A percentile compares a stretch with the other conserved stretches of the same genome.
phyloP scores from a whole-genome alignment of 2,329 filamentous ascomycete genomes.

The Diplodia seriata region DNA sequence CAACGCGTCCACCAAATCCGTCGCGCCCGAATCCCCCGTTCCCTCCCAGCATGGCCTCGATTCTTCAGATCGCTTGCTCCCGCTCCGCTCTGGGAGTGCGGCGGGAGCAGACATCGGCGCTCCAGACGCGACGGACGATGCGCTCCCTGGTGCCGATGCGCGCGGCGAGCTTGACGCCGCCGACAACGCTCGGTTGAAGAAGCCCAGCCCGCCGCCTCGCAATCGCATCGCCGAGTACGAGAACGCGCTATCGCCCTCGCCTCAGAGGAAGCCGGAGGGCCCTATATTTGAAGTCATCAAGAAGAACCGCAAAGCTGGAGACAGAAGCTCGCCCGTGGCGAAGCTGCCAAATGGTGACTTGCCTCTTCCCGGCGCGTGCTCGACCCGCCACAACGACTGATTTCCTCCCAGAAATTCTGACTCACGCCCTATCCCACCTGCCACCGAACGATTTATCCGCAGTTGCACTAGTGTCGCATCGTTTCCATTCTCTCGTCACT shows the following conservation, averaged over 20 bases:
- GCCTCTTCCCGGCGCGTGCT: neutral
- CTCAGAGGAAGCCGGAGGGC: conserved; percentile 51
- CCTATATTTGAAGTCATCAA: conserved; percentile 61
- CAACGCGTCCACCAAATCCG: conserved; percentile 52
- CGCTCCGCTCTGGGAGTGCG: conserved; percentile 43
- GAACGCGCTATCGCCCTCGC: conserved; percentile 51
- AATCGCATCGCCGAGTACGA: conserved; percentile 65
- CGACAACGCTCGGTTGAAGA: conserved; percentile 46
- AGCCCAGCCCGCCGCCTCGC: conserved; percentile 51
- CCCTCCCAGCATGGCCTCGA: conserved; percentile 67
- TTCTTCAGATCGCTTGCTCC: conserved; percentile 54
- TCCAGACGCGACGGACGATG: conserved; percentile 34
- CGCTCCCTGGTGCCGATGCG: conserved; percentile 36
- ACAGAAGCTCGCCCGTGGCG: conserved; percentile 58
- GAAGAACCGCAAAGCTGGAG: conserved; percentile 52
- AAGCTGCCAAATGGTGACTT: conserved; percentile 81
- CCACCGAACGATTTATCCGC: conserved; percentile 82
- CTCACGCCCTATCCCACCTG: conserved; percentile 88
- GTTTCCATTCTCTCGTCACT: conserved; percentile 85
- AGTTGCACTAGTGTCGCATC: conserved; percentile 84
- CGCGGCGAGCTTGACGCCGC: conserved; percentile 34
- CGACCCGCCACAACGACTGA: conserved; percentile 33
- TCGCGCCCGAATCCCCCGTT: conserved; percentile 46
- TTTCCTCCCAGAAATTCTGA: conserved; percentile 76
- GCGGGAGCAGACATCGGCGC: conserved; percentile 34